Base-by-base conservation (phyloP, 148 eudicot genomes). In the Agrostemma githago region DNA sequence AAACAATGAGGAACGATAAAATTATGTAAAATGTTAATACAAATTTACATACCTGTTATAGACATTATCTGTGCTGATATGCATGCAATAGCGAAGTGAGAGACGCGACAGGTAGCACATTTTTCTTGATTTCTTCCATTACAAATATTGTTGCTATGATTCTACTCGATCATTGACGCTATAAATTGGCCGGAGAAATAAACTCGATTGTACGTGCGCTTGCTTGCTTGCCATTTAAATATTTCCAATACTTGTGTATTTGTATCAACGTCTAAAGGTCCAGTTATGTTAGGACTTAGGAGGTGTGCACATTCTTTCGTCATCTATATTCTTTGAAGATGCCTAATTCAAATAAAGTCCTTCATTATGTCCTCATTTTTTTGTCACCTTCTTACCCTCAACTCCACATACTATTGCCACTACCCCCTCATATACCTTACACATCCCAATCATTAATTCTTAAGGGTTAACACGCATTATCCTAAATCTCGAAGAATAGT, bases 291-390 rank as follows among this genome's bases (percentile, higher is more conserved):
- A 26, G 56, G 8, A 75, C 9, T 39, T 21, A 26, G 56, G 8
- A 75, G 8, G 16, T 76, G 72, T 76, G 60, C 67, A 58, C 78
- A 76, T 76, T 68, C 14, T 67, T 51, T 21, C 78, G 59, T 41
- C 72, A 68, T 76, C 59, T 51, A 8, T 8, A 16, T 3, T 51
- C 4, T 6, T 12, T 21, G 19, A 51, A 11, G 3, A 21, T 19
- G 40, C 8, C 48, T 69, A 10, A 69, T 48, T 40, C 40, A 40
- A 40, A 40, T 19, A 6, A 54, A 54, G 59, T 5, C 66, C 5
- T 66, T 41, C 43, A 46, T 57, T 19, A 67, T 68, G 78, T 76
- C 67, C 68, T 76, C 73, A 76, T 51, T 7, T n/a, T 4, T 65
- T 59, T 68, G 78, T 58, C 73, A 44, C 34, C 73, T 68, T 59